Evolutionary conservation across 78 protist species (phyloP).

Genomic region (Polysphondylium violaceum): DNA sequence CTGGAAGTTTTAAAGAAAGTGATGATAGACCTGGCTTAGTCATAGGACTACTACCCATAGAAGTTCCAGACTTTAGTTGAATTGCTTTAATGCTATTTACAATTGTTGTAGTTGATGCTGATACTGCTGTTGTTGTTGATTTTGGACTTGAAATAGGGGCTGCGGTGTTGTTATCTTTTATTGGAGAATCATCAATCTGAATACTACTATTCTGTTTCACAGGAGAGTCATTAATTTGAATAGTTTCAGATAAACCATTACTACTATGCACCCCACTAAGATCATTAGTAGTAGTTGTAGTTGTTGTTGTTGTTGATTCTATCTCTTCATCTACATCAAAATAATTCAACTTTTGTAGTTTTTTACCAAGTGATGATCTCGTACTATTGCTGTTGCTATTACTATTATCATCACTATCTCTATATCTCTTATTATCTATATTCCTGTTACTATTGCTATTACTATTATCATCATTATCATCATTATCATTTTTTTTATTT

Average conservation of each 20-base stretch:
- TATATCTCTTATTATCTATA: not conserved
- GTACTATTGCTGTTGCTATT: not conserved
- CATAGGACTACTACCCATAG: no score
- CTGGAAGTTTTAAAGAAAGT: no score
- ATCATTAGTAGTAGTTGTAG: no score
- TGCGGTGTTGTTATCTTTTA: not conserved
- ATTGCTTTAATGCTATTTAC: not conserved
- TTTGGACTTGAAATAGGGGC: not conserved
- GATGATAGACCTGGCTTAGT: not conserved
- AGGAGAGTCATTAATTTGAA: no score
- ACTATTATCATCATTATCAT: not conserved
- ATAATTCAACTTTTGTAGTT: slow-evolving; percentile 9
- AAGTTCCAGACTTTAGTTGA: not conserved
- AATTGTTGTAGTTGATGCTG: not conserved
- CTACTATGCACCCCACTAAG: no score
- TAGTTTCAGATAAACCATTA: not conserved
- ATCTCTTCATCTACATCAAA: not conserved
- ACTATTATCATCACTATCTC: not conserved
- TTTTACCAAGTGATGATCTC: slow-evolving; percentile 12
- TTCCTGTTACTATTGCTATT: not conserved
- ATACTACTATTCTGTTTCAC: not conserved
- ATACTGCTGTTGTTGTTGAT: slow-evolving; percentile 1
- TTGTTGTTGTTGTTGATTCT: not conserved
- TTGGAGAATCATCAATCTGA: not conserved
- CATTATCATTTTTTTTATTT: not conserved